Base-by-base conservation (phyloP, 257 asterid species). In the Verbena officinalis region DNA sequence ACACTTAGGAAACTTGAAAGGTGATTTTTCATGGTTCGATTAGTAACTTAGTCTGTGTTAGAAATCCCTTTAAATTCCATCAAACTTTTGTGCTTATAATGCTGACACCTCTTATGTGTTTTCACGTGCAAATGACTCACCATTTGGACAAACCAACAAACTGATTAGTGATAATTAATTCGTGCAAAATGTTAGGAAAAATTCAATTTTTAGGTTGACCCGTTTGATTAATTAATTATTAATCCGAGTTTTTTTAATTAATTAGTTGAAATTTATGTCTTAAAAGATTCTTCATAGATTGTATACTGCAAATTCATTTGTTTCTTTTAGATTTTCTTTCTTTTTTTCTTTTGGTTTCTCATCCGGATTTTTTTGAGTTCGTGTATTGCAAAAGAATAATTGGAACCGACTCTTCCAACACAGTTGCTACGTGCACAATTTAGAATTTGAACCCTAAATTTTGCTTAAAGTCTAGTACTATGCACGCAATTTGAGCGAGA, bases 71-170 rank as follows among this genome's bases (percentile, higher is more conserved):
- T 27, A n/a, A n/a, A n/a, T 30, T 30, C 33, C 59, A 30, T 31
- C 43, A 27, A 14, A 49, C 8, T 39, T 39, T n/a, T 15, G 64
- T 65, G 6, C 11, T 16, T 19, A 2, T 52, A n/a, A 44, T 55
- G 62, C 19, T 60, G 55, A 52, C 59, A 42, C 14, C 51, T 43
- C 54, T 64, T 33, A 16, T 45, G 56, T 55, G 64, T 64, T 62
- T 67, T 56, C 59, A 62, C 84, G 80, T 82, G 87, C 80, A 75
- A 67, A 67, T 78, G 87, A 82, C 59, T 82, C 82, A 69, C 71
- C 84, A 19, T 59, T n/a, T 55, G 72, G 76, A 65, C 71, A 74
- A 38, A 34, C 51, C 59, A 51, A 12, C 53, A 23, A 17, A 19
- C 11, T 45, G 61, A 55, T 36, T 39, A 53, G 33, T 27, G 33